Conservation (phyloP, 2,329 filamentous ascomycete genomes). For the Curvularia hawaiiensis region DNA sequence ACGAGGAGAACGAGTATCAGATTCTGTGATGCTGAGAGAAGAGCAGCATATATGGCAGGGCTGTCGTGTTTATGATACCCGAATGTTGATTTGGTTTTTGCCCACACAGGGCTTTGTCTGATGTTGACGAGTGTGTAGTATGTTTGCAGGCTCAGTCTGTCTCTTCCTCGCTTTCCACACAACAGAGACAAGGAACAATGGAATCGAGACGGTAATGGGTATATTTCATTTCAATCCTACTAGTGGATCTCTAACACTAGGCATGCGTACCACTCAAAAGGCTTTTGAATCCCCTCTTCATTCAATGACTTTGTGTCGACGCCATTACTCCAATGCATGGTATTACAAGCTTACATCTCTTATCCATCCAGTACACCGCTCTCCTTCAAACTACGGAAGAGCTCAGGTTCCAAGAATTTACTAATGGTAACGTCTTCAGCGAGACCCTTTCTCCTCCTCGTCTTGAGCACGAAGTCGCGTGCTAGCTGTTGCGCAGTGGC, state of each 20-base stretch:
- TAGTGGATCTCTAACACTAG: not conserved
- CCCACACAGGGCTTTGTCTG: not conserved
- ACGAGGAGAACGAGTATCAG: slow-evolving; percentile 24
- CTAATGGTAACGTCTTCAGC: slow-evolving; percentile 95
- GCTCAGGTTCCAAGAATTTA: slow-evolving; percentile 94
- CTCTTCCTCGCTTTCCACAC: not conserved
- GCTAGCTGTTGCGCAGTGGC: slow-evolving; percentile 88
- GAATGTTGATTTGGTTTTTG: not conserved
- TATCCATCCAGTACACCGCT: slow-evolving; percentile 78
- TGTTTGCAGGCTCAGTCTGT: not conserved
- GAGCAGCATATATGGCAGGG: not conserved
- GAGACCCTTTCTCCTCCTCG: slow-evolving; percentile 86
- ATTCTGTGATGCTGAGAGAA: not conserved
- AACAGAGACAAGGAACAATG: not conserved
- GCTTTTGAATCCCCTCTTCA: not conserved
- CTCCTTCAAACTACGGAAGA: slow-evolving; percentile 86
- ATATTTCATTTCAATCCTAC: slow-evolving; percentile 12
- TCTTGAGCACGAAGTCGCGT: slow-evolving; percentile 96
- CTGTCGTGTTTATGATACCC: not conserved
- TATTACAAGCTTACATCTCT: slow-evolving; percentile 13
- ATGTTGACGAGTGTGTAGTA: not conserved
- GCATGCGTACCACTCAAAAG: not conserved
- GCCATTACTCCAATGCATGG: slow-evolving; percentile 19
- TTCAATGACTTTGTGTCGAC: slow-evolving; percentile 1
- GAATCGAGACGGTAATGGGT: slow-evolving; percentile 3